Conservation (phyloP, 2,329 filamentous ascomycete species). For the Lasiodiplodia sp. region DNA sequence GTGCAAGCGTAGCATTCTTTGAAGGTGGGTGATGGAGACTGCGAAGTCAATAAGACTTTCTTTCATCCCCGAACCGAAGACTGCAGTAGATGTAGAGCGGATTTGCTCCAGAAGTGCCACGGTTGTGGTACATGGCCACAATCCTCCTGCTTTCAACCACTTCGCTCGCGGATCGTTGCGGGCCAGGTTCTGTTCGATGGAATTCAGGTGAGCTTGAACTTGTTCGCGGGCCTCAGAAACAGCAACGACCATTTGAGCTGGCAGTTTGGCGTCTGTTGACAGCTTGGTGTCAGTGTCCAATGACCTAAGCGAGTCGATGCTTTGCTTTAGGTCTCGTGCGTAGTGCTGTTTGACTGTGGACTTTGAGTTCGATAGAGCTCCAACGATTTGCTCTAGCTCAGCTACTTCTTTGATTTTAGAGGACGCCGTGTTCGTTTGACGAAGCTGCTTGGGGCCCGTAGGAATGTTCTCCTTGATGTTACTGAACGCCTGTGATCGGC, state of each 20-base stretch:
- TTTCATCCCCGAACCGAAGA: constrained; percentile 49
- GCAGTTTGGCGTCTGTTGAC: not conserved
- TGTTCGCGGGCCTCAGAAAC: not conserved
- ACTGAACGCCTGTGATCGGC: too few relatives aligned
- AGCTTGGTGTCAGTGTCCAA: not conserved
- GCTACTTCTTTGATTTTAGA: not conserved
- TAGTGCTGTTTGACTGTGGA: constrained; percentile 17
- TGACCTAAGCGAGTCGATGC: constrained; percentile 16
- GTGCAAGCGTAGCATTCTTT: constrained; percentile 55
- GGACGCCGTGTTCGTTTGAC: not conserved
- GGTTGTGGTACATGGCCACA: constrained; percentile 17
- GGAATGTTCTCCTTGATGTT: not conserved
- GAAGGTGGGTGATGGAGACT: constrained; percentile 52
- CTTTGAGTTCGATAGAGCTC: not conserved
- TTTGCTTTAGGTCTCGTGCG: constrained; percentile 11
- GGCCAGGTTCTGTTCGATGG: not conserved
- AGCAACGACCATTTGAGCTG: not conserved
- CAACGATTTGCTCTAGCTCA: not conserved
- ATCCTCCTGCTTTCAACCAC: constrained; percentile 38
- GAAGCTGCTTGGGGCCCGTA: too few relatives aligned
- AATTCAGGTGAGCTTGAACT: not conserved
- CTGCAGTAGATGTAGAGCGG: constrained; percentile 41
- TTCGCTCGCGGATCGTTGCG: constrained; percentile 18
- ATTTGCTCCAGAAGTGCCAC: constrained; percentile 56
- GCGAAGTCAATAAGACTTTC: constrained; percentile 55